phyloP scores from a whole-genome alignment of 441 rosid species.

The Croton laevigatus region DNA sequence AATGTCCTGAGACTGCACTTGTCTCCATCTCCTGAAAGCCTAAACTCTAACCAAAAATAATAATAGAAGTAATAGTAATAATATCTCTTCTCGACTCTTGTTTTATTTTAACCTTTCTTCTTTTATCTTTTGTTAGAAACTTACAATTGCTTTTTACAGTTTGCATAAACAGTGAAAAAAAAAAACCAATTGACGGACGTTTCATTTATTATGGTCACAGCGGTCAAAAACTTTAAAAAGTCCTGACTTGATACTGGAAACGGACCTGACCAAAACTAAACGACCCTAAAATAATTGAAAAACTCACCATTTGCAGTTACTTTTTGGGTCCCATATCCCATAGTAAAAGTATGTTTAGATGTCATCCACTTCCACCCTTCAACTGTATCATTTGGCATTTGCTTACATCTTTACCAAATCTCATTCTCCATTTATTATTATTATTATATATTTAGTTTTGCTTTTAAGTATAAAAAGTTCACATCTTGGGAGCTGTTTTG shows the following conservation, averaged over 20 bases:
- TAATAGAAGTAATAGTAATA: not conserved
- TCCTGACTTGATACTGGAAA: slow-evolving; percentile 24
- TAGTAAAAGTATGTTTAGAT: not conserved
- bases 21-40: slow-evolving; percentile 13
- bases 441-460: too few relatives aligned
- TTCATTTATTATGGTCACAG: slow-evolving; percentile 33
- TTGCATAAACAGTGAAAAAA: not conserved
- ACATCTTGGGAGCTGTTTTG: slow-evolving; percentile 18
- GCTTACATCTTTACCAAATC: not conserved
- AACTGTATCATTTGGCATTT: not conserved
- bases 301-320: slow-evolving; percentile 14
- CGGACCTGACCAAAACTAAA: slow-evolving; percentile 20
- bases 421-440: not conserved
- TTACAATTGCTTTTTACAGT: not conserved
- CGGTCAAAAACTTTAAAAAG: slow-evolving; percentile 29
- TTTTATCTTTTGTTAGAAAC: not conserved
- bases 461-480: too few relatives aligned
- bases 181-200: slow-evolving; percentile 23
- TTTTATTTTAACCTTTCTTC: not conserved
- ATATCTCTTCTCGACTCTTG: not conserved
- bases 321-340: slow-evolving; percentile 28
- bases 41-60: not conserved
- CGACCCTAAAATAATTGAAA: slow-evolving; percentile 21
- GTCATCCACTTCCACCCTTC: not conserved
- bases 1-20: slow-evolving; percentile 28